Conservation (phyloP, 2,329 filamentous ascomycete genomes). For the Fusarium sp. region DNA sequence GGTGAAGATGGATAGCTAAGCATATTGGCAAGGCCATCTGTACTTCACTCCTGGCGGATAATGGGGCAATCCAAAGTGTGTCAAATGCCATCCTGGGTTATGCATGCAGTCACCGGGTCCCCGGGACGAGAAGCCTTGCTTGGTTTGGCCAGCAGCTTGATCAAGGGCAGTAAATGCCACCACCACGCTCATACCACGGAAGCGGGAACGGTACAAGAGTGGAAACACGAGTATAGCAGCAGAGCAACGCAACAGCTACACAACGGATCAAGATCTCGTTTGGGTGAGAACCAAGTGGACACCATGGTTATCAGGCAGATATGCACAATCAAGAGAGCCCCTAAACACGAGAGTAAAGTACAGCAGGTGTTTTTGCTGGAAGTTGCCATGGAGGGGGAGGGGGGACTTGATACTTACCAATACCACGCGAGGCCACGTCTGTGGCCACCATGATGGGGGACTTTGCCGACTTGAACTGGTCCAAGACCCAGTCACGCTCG, state of each 20-base stretch:
- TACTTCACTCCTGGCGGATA: conserved; percentile 63
- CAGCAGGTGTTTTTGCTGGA: conserved; percentile 66
- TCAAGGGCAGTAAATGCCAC: conserved; percentile 77
- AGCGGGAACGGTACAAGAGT: conserved; percentile 70
- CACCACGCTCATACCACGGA: conserved; percentile 76
- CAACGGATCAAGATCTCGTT: conserved; percentile 79
- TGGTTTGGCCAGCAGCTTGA: conserved; percentile 68
- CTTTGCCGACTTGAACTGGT: conserved; percentile 99
- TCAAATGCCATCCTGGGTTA: conserved; percentile 60
- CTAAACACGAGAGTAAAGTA: conserved; percentile 94
- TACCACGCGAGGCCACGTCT: conserved; percentile 99
- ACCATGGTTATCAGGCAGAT: conserved; percentile 84
- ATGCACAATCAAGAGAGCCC: conserved; percentile 88
- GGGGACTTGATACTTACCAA: conserved; percentile 84
- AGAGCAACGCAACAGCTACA: conserved; percentile 53
- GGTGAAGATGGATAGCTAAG: conserved; percentile 55
- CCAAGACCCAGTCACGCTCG: conserved; percentile 98
- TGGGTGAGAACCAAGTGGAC: conserved; percentile 81
- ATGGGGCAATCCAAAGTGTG: conserved; percentile 65
- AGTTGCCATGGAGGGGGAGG: conserved; percentile 61
- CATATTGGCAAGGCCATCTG: conserved; percentile 58
- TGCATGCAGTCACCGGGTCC: conserved; percentile 62
- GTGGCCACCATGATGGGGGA: conserved; percentile 99
- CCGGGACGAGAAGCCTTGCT: conserved; percentile 61
- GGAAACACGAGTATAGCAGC: conserved; percentile 79